These are phyloP conservation scores for Malassezia restricta DNA, from an alignment of 1,284 basidiomycete species.

Conservation along the genomic window DNA sequence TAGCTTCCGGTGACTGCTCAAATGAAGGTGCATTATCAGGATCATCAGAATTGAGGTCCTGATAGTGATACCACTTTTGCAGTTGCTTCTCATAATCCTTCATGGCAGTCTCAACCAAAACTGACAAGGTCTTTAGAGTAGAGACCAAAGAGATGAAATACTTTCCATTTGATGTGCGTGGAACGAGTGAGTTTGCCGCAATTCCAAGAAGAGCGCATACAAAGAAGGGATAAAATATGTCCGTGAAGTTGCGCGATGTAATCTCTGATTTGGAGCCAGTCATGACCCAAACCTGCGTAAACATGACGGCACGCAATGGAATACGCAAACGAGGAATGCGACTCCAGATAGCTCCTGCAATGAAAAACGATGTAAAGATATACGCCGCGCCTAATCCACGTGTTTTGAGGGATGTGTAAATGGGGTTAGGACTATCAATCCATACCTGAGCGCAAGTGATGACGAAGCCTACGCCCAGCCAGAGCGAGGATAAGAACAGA, in stretches of 20 bases:
- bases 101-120: constrained; percentile 18
- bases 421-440: constrained; percentile 19
- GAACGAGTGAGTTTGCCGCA: constrained; percentile 23
- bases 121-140: neutral
- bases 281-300: constrained; percentile 25
- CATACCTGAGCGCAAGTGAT: constrained; percentile 24
- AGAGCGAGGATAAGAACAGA: constrained; percentile 19
- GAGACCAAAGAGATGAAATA: constrained; percentile 6
- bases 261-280: constrained; percentile 20
- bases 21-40: neutral
- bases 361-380: constrained; percentile 23
- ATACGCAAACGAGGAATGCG: constrained; percentile 26
- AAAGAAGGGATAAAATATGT: constrained; percentile 28
- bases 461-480: constrained; percentile 20
- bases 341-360: constrained; percentile 20
- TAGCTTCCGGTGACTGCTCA: constrained; percentile 8
- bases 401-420: constrained; percentile 17
- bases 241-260: constrained; percentile 21
- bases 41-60: neutral
- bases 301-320: constrained; percentile 23
- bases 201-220: constrained; percentile 23
- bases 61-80: neutral
- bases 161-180: constrained; percentile 18
- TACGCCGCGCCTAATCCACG: constrained; percentile 26
- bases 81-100: constrained; percentile 21